These are phyloP conservation scores for Aspergillus carbonarius DNA, from an alignment of 2,329 filamentous ascomycete species.

Conservation along the genomic window DNA sequence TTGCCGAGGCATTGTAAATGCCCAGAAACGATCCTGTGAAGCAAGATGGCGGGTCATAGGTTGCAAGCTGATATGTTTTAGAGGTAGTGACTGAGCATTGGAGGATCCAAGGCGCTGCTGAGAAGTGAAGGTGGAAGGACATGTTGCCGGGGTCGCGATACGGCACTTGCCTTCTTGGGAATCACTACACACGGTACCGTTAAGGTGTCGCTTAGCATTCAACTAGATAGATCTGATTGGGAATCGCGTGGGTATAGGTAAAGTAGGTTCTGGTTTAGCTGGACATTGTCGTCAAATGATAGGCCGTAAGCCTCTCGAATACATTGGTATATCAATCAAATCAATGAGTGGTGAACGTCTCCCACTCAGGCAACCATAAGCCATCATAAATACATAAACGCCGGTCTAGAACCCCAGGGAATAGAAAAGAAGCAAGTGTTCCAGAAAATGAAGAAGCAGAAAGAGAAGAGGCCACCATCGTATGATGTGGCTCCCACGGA, in stretches of 20 bases:
- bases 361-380: constrained; percentile 4
- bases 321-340: constrained; percentile 5
- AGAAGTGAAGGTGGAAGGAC: not conserved
- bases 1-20: not conserved
- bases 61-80: too few species aligned
- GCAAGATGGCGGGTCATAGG: too few species aligned
- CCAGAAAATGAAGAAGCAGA: not conserved
- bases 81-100: not conserved
- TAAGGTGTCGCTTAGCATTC: not conserved
- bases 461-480: not conserved
- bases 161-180: not conserved
- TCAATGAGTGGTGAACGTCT: not conserved
- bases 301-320: not conserved
- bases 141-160: not conserved
- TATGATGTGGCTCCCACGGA: not conserved
- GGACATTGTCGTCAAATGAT: not conserved
- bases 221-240: not conserved
- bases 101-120: too few species aligned
- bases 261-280: not conserved
- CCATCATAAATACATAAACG: constrained; percentile 7
- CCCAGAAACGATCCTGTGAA: not conserved
- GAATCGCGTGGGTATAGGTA: not conserved
- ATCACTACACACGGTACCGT: not conserved
- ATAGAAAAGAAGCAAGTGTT: not conserved
- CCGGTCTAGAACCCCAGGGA: constrained; percentile 4